Evolutionary conservation across 352 stramenopile genomes (phyloP), one percentile per base, ranked within the genome.

Genomic region (Globisporangium cystogenes): DNA sequence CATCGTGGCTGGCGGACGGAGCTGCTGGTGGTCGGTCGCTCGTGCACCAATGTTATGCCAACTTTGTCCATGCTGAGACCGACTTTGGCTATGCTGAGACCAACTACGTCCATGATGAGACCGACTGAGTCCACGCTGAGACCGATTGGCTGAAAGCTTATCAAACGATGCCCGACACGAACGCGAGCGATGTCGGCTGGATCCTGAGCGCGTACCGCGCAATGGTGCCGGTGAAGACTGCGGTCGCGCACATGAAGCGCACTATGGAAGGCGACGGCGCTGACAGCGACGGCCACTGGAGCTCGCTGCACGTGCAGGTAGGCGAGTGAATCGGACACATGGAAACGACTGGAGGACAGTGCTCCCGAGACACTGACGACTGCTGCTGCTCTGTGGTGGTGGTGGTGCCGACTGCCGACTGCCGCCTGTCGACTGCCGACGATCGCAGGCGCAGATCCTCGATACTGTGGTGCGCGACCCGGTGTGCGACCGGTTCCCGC

Each of bases 131-230:
- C n/a, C n/a, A n/a, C n/a, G n/a, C n/a, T n/a, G n/a, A n/a, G n/a
- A n/a, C n/a, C n/a, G n/a, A n/a, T n/a, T n/a, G n/a, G n/a, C n/a
- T n/a, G n/a, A n/a, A n/a, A n/a, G n/a, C n/a, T n/a, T n/a, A n/a
- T n/a, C n/a, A n/a, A n/a, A n/a, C n/a, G n/a, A n/a, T n/a, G n/a
- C n/a, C n/a, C n/a, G n/a, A n/a, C n/a, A n/a, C n/a, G n/a, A n/a
- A n/a, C n/a, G n/a, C n/a, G n/a, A n/a, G n/a, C n/a, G n/a, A n/a
- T n/a, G n/a, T n/a, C n/a, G n/a, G 64, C 60, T 48, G 40, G 48
- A 58, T 87, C 31, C 50, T 89, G 20, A 70, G 81, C 39, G 71
- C 72, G 20, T 93, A 89, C 65, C 70, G 82, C 14, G 73, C 73
- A 2, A 86, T 89, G 79, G 48, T 72, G 16, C 76, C 82, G 3